Base-by-base conservation (phyloP, 2,329 filamentous ascomycete genomes). In the Nothophaeocryptopus gaeumannii region DNA sequence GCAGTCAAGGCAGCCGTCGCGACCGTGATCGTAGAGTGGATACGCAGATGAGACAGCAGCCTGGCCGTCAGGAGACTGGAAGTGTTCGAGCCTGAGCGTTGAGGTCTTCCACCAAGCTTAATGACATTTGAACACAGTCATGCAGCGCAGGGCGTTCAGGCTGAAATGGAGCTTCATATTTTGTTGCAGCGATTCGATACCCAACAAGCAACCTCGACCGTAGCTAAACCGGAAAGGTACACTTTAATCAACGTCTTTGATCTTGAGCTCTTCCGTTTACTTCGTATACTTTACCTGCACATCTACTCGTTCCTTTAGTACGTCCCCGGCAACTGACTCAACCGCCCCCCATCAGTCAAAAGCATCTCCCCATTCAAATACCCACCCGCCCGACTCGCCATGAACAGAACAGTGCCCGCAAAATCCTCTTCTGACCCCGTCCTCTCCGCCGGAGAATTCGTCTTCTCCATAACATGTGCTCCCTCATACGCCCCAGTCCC, bases 351-450 rank as follows among this genome's bases (percentile, higher is more conserved):
- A 14, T 53, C 50, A 0, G 80, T 72, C 7, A 86, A 68, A 39
- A 86, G 68, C 12, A 83, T 75, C 51, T 77, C 78, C 2, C 84
- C 85, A 65, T 86, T 87, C 58, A 80, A 72, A 64, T 85, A 88
- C 3, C 79, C 80, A 1, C 85, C 85, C 2, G 83, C 83, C 54
- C 78, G 71, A 41, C 80, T 82, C 3, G 80, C 80, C 63, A 88
- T 72, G 71, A 83, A 88, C 43, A 89, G 64, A 20, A 88, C 76
- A 40, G 80, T 73, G 1, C 84, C 83, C 1, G 77, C 80, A 73
- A 88, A 81, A 60, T 86, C 84, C 58, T 81, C 69, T 50, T 81
- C 76, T 37, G 78, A 75, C 1, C 84, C 84, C 53, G 79, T 74
- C 39, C 84, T 73, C 35, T 77, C 77, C n/a, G 82, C 68, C 0